Percentiles rank a stretch among this genome's conserved stretches.
These are phyloP conservation scores for Sphagnum tenellum DNA, from an alignment of 225 moss, liverwort and hornwort species.

Conservation along the genomic window DNA sequence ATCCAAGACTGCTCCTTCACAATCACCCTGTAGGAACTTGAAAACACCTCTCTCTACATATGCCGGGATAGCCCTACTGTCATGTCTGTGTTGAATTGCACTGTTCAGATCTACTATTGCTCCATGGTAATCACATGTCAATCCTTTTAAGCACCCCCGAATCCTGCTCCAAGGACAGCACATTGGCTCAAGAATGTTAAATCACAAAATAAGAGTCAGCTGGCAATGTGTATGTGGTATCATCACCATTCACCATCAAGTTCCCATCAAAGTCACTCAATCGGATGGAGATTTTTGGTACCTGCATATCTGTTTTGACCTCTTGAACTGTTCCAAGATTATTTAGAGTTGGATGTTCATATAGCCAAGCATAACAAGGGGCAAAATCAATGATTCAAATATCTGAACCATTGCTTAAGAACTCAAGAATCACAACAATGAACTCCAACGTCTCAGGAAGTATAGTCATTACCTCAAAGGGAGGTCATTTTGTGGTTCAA, in stretches of 20 bases:
- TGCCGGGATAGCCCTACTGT: slow-evolving; percentile 18
- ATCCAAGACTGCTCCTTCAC: slow-evolving; percentile 26
- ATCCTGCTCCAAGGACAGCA: slow-evolving; percentile 16
- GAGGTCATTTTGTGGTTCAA: slow-evolving; percentile 39
- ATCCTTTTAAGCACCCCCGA: slow-evolving; percentile 51
- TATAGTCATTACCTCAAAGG: slow-evolving; percentile 28
- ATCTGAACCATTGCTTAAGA: too few relatives aligned
- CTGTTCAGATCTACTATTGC: slow-evolving; percentile 34
- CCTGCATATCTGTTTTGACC: background rate
- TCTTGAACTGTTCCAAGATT: background rate
- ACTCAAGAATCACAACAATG: too few relatives aligned
- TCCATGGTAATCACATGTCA: slow-evolving; percentile 28
- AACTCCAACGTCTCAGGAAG: background rate
- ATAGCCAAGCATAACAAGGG: too few relatives aligned
- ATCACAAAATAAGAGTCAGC: background rate
- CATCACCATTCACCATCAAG: too few relatives aligned
- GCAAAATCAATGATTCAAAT: too few relatives aligned
- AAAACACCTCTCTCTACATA: slow-evolving; percentile 38
- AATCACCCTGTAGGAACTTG: slow-evolving; percentile 28
- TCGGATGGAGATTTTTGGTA: background rate
- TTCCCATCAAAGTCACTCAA: too few relatives aligned
- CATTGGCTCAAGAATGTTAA: slow-evolving; percentile 3
- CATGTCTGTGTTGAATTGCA: slow-evolving; percentile 22
- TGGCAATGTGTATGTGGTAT: background rate
- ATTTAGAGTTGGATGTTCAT: background rate